These are phyloP conservation scores for Vitis vinifera DNA, from an alignment of 164 flowering plant species.

Conservation along the genomic window ASM3070453v1 NC_081810.1:2429001-2429500, in stretches of 20 bases:
- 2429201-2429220: no score
- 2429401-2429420: no score
- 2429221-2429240: no score
- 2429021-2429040: neutral
- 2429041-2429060: neutral
- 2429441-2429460: neutral
- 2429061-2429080: neutral
- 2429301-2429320: no score
- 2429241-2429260: no score
- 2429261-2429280: no score
- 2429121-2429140: neutral
- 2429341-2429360: neutral
- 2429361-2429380: neutral
- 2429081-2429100: neutral
- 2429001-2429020: no score
- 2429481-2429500: constrained; percentile 8
- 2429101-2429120: neutral
- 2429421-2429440: no score
- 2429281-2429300: no score
- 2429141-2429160: neutral
- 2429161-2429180: neutral
- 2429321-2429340: no score
- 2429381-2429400: neutral
- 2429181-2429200: no score
- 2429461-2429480: constrained; percentile 1